Evolutionary conservation across 2,329 filamentous ascomycete species (phyloP).

Genomic region (Chaetothyriales sp.): DNA sequence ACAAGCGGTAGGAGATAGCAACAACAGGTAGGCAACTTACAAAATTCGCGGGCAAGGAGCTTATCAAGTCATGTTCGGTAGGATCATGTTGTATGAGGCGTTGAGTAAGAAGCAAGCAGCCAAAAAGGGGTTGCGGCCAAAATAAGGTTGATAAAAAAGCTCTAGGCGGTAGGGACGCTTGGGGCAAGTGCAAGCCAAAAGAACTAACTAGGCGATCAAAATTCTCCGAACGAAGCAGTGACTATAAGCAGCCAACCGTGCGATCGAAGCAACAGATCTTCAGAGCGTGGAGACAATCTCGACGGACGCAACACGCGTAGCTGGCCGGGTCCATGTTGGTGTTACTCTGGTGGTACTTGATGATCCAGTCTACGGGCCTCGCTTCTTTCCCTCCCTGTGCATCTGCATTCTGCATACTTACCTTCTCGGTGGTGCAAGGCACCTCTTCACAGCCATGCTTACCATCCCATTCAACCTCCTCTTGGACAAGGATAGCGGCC

Average conservation of each 20-base stretch:
- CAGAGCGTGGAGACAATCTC: not conserved
- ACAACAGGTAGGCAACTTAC: not conserved
- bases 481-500: not conserved
- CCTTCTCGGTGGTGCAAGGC: too few relatives aligned
- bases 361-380: not conserved
- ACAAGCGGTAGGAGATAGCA: not conserved
- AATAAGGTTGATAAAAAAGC: not conserved
- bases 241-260: not conserved
- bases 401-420: not conserved
- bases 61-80: not conserved
- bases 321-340: not conserved
- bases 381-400: not conserved
- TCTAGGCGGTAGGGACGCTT: not conserved
- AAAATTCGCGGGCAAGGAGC: not conserved
- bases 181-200: not conserved
- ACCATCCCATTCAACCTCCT: not conserved
- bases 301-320: too few relatives aligned
- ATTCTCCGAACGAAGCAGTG: not conserved
- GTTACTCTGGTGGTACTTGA: not conserved
- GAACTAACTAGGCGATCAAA: not conserved
- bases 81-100: not conserved
- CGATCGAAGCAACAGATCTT: not conserved
- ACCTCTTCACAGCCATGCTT: not conserved
- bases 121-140: not conserved
- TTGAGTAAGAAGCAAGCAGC: not conserved